A percentile compares a stretch with the other conserved stretches of the same genome.
Conservation (phyloP, 345 rosid genomes). For the Populus davidiana region DNA sequence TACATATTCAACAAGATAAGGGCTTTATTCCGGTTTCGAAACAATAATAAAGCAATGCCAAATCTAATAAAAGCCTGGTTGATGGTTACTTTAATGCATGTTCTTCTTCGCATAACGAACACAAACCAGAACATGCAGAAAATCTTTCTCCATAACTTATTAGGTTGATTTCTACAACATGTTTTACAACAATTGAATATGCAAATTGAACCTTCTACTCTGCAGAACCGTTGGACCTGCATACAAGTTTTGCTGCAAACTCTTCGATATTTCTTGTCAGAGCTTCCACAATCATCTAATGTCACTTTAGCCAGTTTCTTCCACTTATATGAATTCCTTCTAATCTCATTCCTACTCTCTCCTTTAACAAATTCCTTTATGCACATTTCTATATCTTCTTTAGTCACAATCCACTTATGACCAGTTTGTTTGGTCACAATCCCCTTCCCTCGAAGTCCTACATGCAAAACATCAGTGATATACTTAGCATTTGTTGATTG, state of each 20-base stretch:
- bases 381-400: constrained; percentile 47
- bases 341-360: constrained; percentile 37
- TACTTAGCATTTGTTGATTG: constrained; percentile 53
- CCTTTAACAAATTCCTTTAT: constrained; percentile 47
- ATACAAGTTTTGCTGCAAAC: constrained; percentile 22
- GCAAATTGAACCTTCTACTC: too few species aligned
- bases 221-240: background rate
- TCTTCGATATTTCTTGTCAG: constrained; percentile 23
- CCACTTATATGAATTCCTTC: constrained; percentile 40
- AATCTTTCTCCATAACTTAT: too few species aligned
- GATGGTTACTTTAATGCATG: too few species aligned
- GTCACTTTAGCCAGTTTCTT: constrained; percentile 44
- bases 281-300: constrained; percentile 46
- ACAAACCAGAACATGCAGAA: too few species aligned
- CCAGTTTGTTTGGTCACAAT: background rate
- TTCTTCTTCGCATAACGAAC: too few species aligned
- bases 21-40: too few species aligned
- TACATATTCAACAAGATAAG: too few species aligned
- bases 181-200: background rate
- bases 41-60: too few species aligned
- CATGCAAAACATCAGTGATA: constrained; percentile 57
- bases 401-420: constrained; percentile 44
- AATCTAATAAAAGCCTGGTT: too few species aligned
- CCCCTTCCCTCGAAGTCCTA: constrained; percentile 47
- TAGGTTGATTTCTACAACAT: background rate